Base-by-base conservation (phyloP, 2,329 filamentous ascomycete species). In the Dactylellina drechsleri region DNA sequence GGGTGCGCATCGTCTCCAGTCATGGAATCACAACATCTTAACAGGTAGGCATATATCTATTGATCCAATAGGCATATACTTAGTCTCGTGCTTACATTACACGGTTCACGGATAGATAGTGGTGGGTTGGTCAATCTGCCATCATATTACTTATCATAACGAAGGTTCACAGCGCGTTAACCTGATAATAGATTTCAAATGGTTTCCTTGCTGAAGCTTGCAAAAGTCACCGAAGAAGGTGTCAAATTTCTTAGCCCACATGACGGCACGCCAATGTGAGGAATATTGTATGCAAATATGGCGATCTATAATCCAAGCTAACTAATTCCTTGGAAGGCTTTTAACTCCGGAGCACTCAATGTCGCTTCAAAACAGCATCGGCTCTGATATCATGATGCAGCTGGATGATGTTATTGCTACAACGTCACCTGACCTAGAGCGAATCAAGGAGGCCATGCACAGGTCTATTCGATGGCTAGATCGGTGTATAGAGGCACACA, bases 301-400 rank as follows among this genome's bases (percentile, higher is more conserved):
- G 3, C 26, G 26, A 3, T 28, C 26, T 28, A 3, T 28, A 7
- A 4, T 28, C 3, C 13, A 12, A 4, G 41, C 13, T 45, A 50
- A 20, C 13, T 66, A 28, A 66, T n/a, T 13, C 18, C 20, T 28
- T 15, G 13, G n/a, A 61, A 87, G 86, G 86, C 89, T 99, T 10
- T 88, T 99, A 54, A 99, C 95, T 0, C 95, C 95, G 0, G 96
- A 99, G 82, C 94, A 98, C 84, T 98, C 95, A 0, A 97, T 99
- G 79, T 90, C 90, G 10, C 86, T 99, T 2, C 95, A 99, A 82
- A 98, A 99, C 83, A 94, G 91, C 65, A 99, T 99, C 80, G 95
- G 95, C 77, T 96, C 92, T 77, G 95, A 99, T 83, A 98, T 99
- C 79, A 97, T 98, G 78, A 99, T 99, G 96, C 96, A 99, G 83